Conservation (phyloP, 148 eudicot species). For the Pharnaceum exiguum region DNA sequence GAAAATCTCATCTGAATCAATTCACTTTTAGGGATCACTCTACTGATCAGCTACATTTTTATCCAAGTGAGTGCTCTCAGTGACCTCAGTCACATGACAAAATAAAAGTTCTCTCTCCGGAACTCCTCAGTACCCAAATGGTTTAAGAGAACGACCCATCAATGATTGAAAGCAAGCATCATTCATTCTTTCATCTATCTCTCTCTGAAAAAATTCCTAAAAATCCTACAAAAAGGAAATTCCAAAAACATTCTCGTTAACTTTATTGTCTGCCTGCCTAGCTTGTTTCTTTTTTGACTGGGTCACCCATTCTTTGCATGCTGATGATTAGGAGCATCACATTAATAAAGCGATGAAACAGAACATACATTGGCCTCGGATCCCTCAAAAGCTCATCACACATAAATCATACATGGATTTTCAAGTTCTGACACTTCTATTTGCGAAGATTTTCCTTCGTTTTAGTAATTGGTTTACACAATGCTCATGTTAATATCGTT, state of each 20-base stretch:
- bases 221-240: background rate
- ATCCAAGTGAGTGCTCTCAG: background rate
- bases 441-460: no score
- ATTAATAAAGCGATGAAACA: slow-evolving; percentile 2
- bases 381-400: slow-evolving; percentile 24
- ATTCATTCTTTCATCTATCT: background rate
- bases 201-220: background rate
- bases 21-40: background rate
- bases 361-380: slow-evolving; percentile 28
- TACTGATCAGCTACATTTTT: no score
- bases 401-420: background rate
- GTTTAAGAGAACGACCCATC: slow-evolving; percentile 18
- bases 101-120: no score
- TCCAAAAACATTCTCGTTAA: slow-evolving; percentile 17
- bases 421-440: background rate
- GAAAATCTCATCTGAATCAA: background rate
- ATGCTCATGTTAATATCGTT: background rate
- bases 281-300: slow-evolving; percentile 35
- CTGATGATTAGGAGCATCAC: slow-evolving; percentile 23
- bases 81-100: no score
- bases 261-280: slow-evolving; percentile 19
- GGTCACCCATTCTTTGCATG: slow-evolving; percentile 8
- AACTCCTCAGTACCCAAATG: slow-evolving; percentile 3
- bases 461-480: no score
- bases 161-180: slow-evolving; percentile 14